These are phyloP conservation scores for Ajuga chamaepitys DNA, from an alignment of 257 asterid genomes.

Conservation along the genomic window DNA sequence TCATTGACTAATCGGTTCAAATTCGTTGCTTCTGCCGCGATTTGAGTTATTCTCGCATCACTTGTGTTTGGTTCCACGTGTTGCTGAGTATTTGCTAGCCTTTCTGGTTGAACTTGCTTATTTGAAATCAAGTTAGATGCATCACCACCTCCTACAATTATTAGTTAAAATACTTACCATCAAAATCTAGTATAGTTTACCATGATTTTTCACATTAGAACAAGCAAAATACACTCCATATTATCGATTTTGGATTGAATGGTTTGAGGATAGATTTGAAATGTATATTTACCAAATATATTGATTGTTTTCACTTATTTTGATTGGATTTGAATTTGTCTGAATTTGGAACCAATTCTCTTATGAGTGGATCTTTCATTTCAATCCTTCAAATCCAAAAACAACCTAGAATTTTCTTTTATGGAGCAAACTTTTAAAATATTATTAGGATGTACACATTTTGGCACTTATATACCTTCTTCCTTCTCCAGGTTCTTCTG, in stretches of 20 bases:
- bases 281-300: too few species aligned
- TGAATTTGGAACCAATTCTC: too few species aligned
- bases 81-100: constrained; percentile 15
- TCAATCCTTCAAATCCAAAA: too few species aligned
- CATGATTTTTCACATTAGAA: neutral
- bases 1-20: constrained; percentile 27
- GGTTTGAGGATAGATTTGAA: too few species aligned
- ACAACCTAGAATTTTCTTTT: neutral
- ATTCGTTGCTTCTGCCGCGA: constrained; percentile 24
- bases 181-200: neutral
- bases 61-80: constrained; percentile 19
- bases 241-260: neutral
- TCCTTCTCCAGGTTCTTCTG: constrained; percentile 64
- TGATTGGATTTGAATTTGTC: too few species aligned
- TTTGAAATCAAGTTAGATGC: constrained; percentile 30
- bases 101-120: constrained; percentile 34
- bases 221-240: neutral
- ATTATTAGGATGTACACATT: neutral
- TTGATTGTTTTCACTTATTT: too few species aligned
- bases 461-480: constrained; percentile 44
- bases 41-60: constrained; percentile 21
- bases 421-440: neutral
- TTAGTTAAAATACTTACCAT: constrained; percentile 2
- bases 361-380: too few species aligned
- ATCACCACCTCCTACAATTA: constrained; percentile 16